Evolutionary conservation across 345 rosid genomes (phyloP).

Genomic region (Salix purpurea): DNA sequence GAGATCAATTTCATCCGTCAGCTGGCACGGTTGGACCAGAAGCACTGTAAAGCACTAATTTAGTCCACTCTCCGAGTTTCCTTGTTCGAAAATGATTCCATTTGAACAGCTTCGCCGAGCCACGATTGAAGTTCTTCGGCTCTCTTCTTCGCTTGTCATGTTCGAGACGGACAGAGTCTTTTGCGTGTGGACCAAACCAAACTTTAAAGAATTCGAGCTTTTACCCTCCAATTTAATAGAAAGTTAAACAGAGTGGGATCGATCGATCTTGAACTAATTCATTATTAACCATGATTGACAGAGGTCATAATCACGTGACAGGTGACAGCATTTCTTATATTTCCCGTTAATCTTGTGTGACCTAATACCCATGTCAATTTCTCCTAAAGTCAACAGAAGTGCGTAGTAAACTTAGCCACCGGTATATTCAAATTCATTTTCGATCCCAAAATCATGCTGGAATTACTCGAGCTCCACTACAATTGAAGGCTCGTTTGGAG

Average conservation of each 20-base stretch:
- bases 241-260: background rate
- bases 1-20: no score
- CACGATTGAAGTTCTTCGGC: background rate
- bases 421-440: background rate
- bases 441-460: background rate
- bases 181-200: conserved; percentile 1
- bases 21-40: background rate
- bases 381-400: background rate
- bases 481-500: background rate
- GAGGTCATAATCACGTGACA: background rate
- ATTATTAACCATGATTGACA: conserved; percentile 1
- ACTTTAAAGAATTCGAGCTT: background rate
- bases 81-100: background rate
- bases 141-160: background rate
- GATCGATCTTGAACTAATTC: background rate
- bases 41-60: background rate
- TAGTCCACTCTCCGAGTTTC: background rate
- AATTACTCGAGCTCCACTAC: background rate
- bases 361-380: background rate
- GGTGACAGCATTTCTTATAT: background rate
- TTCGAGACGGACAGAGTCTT: background rate
- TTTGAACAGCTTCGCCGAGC: background rate
- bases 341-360: background rate
- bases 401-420: background rate
- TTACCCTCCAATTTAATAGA: background rate